Conservation (phyloP, 306 rosid species). For the Dicorynia guianensis region DNA sequence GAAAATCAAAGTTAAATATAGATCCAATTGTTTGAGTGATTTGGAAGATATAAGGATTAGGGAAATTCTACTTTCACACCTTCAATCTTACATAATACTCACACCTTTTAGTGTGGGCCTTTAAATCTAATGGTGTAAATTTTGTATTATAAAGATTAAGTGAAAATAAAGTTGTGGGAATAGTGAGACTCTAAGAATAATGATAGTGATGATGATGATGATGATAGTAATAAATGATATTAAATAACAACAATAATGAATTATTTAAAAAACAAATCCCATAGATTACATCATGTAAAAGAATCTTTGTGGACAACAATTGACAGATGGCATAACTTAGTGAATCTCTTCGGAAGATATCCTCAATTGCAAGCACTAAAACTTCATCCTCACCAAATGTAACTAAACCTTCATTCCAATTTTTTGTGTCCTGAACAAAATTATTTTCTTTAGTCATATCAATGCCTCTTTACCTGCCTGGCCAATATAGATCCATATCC, state of each 20-base stretch:
- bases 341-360: slow-evolving; percentile 17
- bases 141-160: too few species aligned
- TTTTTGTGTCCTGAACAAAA: slow-evolving; percentile 4
- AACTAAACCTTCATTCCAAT: slow-evolving; percentile 14
- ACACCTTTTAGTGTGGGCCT: too few species aligned
- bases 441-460: slow-evolving; percentile 1
- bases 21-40: slow-evolving; percentile 22
- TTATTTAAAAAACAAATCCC: slow-evolving; percentile 16
- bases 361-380: not conserved
- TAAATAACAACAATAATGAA: slow-evolving; percentile 12
- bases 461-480: not conserved
- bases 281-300: slow-evolving; percentile 8
- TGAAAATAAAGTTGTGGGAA: too few species aligned
- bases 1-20: slow-evolving; percentile 11
- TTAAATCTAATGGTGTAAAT: too few species aligned
- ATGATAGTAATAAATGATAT: not conserved
- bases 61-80: too few species aligned
- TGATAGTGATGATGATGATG: too few species aligned
- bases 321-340: slow-evolving; percentile 16
- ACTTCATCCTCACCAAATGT: not conserved
- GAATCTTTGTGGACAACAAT: slow-evolving; percentile 25
- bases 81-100: too few species aligned
- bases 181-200: too few species aligned
- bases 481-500: not conserved
- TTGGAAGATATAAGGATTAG: slow-evolving; percentile 11